phyloP scores from a whole-genome alignment of 805 yeast genomes.

The Scheffersomyces coipomensis region DNA sequence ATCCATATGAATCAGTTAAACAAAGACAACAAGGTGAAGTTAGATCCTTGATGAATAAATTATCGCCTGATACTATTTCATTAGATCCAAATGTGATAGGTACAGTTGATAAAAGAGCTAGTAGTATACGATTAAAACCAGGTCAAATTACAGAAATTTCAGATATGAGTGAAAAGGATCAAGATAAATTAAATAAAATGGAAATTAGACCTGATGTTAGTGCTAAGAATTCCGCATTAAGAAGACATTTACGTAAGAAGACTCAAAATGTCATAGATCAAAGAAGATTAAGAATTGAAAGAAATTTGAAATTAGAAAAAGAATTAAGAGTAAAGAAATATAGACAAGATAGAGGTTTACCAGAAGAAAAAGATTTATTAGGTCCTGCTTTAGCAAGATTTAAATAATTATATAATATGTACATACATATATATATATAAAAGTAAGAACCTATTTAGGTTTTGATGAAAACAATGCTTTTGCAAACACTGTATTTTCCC shows the following conservation, averaged over 20 bases:
- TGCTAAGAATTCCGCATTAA: constrained; percentile 80
- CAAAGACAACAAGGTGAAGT: constrained; percentile 95
- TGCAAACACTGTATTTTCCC: constrained; percentile 22
- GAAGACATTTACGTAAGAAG: constrained; percentile 79
- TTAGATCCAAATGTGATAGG: constrained; percentile 89
- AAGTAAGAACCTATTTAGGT: constrained; percentile 3
- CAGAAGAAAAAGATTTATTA: constrained; percentile 52
- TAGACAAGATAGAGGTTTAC: constrained; percentile 44
- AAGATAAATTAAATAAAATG: constrained; percentile 46
- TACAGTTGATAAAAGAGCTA: constrained; percentile 70
- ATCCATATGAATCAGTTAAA: constrained; percentile 87
- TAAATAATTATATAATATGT: constrained; percentile 17
- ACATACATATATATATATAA: constrained; percentile 1
- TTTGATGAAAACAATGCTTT: constrained; percentile 12
- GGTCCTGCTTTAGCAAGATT: constrained; percentile 52
- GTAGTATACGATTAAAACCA: constrained; percentile 61
- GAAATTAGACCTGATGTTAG: constrained; percentile 66
- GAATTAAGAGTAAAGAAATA: constrained; percentile 55
- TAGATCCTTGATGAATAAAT: constrained; percentile 76
- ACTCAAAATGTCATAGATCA: constrained; percentile 83
- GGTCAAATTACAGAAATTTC: constrained; percentile 50
- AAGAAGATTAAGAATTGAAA: constrained; percentile 74
- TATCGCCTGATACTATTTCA: constrained; percentile 89
- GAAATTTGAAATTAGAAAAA: constrained; percentile 73
- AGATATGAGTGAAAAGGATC: constrained; percentile 26